Base-by-base conservation (phyloP, 306 rosid species). In the Rosa lucieae region DNA sequence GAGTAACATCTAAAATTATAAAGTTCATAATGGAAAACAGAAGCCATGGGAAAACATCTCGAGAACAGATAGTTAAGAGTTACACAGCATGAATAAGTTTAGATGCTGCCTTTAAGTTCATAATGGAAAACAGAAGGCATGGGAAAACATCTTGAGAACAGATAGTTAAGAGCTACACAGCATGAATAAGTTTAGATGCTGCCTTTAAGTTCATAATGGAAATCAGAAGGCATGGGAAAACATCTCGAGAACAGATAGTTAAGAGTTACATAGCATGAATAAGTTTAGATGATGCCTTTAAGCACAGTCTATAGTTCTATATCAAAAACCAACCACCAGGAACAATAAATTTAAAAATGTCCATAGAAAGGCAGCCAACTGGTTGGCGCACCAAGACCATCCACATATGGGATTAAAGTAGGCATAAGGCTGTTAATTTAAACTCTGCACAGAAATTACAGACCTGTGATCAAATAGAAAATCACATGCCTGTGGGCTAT, bases 21-120 rank as follows among this genome's bases (percentile, higher is more conserved):
- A 32, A 59, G 46, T 23, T 59, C 48, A 26, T 17, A 32, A 17
- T 21, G 42, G 55, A 51, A 67, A 49, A 14, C 39, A n/a, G 20
- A 77, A n/a, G 74, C 23, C n/a, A 23, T 29, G 67, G 66, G 66
- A 73, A 53, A 77, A 58, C 11, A 21, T 39, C 9, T 77, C 46
- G 49, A 65, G 47, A 23, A 75, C 37, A 73, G 65, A 74, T 51
- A 61, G 44, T 67, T 66, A 67, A 69, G 44, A n/a, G 17, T 62
- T 23, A 13, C 35, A 6, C 10, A 6, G 69, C 32, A 70, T n/a
- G 80, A 67, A 29, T 39, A 65, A 65, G 32, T 73, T 43, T 37
- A 29, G 10, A 26, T 75, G 48, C 26, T 68, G 62, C 47, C 49
- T 52, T 65, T 43, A 51, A 59, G 46, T 23, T 59, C 48, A 26